phyloP scores from a whole-genome alignment of 805 yeast genomes.

The Pichia scutulata region DNA sequence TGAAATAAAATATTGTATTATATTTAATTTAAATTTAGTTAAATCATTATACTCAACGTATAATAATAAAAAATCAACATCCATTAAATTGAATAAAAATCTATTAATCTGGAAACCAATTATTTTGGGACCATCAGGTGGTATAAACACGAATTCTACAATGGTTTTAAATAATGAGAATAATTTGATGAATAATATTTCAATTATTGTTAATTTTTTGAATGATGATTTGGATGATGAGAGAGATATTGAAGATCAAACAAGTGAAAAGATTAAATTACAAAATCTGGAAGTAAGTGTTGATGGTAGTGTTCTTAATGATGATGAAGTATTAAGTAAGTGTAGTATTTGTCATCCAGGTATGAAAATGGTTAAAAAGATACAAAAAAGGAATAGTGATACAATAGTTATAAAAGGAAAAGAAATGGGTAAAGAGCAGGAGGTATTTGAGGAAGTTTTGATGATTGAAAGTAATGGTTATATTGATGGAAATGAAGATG shows the following conservation, averaged over 20 bases:
- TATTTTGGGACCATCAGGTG: constrained; percentile 81
- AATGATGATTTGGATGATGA: constrained; percentile 64
- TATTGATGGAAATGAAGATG: constrained; percentile 1
- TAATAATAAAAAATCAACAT: constrained; percentile 41
- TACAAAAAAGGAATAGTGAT: not conserved
- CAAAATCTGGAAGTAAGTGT: no score
- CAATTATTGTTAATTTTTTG: constrained; percentile 50
- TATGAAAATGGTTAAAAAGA: constrained; percentile 8
- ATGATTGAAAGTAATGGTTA: not conserved
- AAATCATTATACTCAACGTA: constrained; percentile 38
- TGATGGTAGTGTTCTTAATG: not conserved
- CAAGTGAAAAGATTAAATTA: constrained; percentile 37
- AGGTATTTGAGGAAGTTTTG: not conserved
- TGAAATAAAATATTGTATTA: constrained; percentile 44
- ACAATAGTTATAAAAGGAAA: not conserved
- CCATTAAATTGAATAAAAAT: constrained; percentile 42
- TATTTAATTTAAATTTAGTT: constrained; percentile 40
- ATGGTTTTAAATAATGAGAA: constrained; percentile 27
- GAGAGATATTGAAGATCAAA: constrained; percentile 49
- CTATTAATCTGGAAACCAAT: constrained; percentile 73
- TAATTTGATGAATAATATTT: constrained; percentile 40
- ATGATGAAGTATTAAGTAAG: not conserved
- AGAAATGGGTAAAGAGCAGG: constrained; percentile 7
- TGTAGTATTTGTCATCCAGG: constrained; percentile 21
- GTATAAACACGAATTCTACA: constrained; percentile 58